Conservation (phyloP, 257 asterid species). For the Mitragyna speciosa region DNA sequence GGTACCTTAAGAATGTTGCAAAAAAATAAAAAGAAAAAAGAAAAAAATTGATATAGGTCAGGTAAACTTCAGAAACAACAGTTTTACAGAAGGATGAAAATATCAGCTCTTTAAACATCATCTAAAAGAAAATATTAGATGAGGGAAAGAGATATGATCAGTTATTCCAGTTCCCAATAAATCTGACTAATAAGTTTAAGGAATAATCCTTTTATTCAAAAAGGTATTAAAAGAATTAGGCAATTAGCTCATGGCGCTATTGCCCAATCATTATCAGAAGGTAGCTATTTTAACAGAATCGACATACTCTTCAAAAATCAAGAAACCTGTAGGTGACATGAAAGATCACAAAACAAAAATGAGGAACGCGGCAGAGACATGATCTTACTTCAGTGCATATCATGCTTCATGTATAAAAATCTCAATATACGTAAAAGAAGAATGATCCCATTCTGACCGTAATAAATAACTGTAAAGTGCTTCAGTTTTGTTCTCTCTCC, state of each 20-base stretch:
- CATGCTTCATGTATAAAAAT: background rate
- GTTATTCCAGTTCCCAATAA: background rate
- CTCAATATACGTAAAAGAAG: background rate
- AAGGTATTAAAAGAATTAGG: no score
- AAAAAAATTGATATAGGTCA: no score
- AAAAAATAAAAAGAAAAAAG: no score
- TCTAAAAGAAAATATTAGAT: background rate
- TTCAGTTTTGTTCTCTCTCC: no score
- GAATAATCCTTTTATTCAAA: background rate
- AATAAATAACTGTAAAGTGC: background rate
- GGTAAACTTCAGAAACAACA: background rate
- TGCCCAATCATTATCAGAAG: no score
- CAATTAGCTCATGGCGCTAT: background rate
- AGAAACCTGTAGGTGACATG: no score
- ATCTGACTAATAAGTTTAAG: background rate
- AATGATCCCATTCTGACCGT: no score
- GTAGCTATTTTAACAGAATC: no score
- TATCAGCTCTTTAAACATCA: background rate
- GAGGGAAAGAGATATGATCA: background rate
- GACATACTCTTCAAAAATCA: no score
- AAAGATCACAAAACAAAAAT: no score
- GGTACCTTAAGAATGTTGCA: background rate
- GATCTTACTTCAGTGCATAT: no score
- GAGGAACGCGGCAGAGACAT: no score
- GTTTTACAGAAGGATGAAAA: background rate